Base-by-base conservation (phyloP, 2,329 filamentous ascomycete species). In the Mycosphaerelloides madeirae region DNA sequence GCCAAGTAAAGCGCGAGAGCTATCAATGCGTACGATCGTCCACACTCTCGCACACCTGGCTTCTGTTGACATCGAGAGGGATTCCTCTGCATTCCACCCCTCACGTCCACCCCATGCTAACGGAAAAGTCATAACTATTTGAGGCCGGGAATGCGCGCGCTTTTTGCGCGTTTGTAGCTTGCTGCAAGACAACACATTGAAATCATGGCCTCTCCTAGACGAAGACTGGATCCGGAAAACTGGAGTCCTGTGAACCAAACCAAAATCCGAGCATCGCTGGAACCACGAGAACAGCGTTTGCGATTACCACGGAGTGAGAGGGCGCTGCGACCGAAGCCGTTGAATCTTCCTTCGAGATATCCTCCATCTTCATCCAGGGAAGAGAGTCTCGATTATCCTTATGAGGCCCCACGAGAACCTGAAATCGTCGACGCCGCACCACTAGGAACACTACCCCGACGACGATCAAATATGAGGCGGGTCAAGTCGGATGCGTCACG, bases 61-160 rank as follows among this genome's bases (percentile, higher is more conserved):
- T 39, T 49, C 39, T 60, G 54, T 57, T 58, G 55, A 60, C 53
- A 57, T 25, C 22, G 47, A 50, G 43, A 36, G 47, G 52, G 49
- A 43, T 42, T 32, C 28, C 43, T 42, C 41, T 58, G 29, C 58
- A 60, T 60, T 60, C 58, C 58, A 41, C 49, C 48, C 54, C 56
- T 58, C 51, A 57, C 49, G 44, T 58, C 52, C 50, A 49, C 41
- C 29, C 42, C 39, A 44, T 31, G 22, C 15, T 4, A 39, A 39
- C 16, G 43, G 40, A 38, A 45, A 44, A 42, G 46, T 44, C 37
- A 38, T 20, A 40, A 36, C 28, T 28, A 36, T 36, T 25, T 18
- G 43, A 32, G 41, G n/a, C 43, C n/a, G 34, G 22, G 28, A 41
- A 25, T 20, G 18, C 13, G 5, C 14, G 11, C 43, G 38, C 41